A percentile compares a stretch with the other conserved stretches of the same genome.
Conservation (phyloP, 805 yeast species). For the Ogataea nitratoaversa region DNA sequence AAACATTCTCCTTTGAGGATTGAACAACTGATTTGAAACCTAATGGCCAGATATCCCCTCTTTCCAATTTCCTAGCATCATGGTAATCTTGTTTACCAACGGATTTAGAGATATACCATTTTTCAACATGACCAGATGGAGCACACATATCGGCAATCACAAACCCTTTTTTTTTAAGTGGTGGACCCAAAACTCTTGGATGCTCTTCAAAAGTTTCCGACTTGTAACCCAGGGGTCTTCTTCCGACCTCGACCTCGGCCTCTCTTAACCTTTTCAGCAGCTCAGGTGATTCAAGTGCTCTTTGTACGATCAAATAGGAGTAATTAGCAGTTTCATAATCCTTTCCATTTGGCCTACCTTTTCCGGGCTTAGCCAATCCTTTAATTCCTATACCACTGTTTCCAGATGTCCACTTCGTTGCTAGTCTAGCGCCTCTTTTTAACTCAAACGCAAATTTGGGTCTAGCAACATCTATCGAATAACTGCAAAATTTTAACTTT, state of each 20-base stretch:
- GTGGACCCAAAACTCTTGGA: conserved; percentile 72
- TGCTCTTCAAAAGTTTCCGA: conserved; percentile 37
- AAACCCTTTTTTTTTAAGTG: conserved; percentile 77
- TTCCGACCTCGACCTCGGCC: conserved; percentile 12
- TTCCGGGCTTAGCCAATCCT: conserved; percentile 49
- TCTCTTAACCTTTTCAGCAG: conserved; percentile 15
- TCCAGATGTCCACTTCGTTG: conserved; percentile 65
- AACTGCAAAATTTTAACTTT: conserved; percentile 70
- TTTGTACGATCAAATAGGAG: conserved; percentile 68
- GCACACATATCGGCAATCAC: conserved; percentile 77
- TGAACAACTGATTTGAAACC: conserved; percentile 51
- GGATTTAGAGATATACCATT: conserved; percentile 83
- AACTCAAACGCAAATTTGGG: conserved; percentile 80
- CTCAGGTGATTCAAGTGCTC: conserved; percentile 42
- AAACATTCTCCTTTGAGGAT: conserved; percentile 32
- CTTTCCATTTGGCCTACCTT: conserved; percentile 73
- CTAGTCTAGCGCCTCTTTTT: conserved; percentile 73
- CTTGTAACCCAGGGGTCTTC: conserved; percentile 26
- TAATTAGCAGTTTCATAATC: conserved; percentile 68
- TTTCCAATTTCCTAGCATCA: conserved; percentile 82
- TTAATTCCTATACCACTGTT: conserved; percentile 54
- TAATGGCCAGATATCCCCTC: conserved; percentile 85
- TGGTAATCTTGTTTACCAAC: conserved; percentile 71
- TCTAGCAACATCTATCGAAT: conserved; percentile 64
- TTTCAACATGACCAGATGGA: conserved; percentile 73